These are phyloP conservation scores for Camellia granthamiana DNA, from an alignment of 148 eudicot genomes.

Conservation along the genomic window DNA sequence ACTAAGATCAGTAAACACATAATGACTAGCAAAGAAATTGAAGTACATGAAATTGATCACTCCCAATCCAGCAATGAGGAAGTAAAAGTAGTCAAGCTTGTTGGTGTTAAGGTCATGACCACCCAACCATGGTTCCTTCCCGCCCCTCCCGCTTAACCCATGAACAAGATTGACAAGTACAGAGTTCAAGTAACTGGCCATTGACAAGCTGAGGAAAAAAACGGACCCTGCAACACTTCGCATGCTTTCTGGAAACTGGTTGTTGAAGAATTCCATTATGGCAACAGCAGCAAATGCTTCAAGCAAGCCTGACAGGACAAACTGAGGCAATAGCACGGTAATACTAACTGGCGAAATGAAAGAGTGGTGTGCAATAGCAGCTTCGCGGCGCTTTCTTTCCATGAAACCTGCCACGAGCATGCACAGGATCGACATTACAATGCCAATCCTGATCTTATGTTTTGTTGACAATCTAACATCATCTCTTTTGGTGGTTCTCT, in stretches of 20 bases:
- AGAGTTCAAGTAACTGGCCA: slow-evolving; percentile 56
- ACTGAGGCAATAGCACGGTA: slow-evolving; percentile 46
- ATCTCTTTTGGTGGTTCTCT: slow-evolving; percentile 17
- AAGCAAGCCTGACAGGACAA: slow-evolving; percentile 44
- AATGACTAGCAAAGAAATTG: slow-evolving; percentile 44
- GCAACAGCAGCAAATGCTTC: slow-evolving; percentile 68
- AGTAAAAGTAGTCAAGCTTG: slow-evolving; percentile 57
- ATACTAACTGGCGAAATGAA: slow-evolving; percentile 47
- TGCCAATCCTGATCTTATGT: slow-evolving; percentile 47
- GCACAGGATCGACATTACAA: slow-evolving; percentile 53
- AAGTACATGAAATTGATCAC: slow-evolving; percentile 50
- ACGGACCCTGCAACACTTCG: slow-evolving; percentile 61
- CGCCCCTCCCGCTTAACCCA: slow-evolving; percentile 17
- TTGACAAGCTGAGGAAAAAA: slow-evolving; percentile 54
- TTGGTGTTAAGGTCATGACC: slow-evolving; percentile 66
- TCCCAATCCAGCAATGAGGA: slow-evolving; percentile 42
- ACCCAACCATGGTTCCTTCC: slow-evolving; percentile 58
- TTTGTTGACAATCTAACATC: slow-evolving; percentile 35
- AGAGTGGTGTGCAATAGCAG: slow-evolving; percentile 35
- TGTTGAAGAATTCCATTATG: slow-evolving; percentile 60
- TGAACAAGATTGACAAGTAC: slow-evolving; percentile 48
- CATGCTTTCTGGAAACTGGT: slow-evolving; percentile 64
- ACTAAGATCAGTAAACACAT: slow-evolving; percentile 14
- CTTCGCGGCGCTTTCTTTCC: slow-evolving; percentile 42
- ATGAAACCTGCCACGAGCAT: slow-evolving; percentile 42